Base-by-base conservation (phyloP, 2,329 filamentous ascomycete species). In the Fusarium bulbicola region DNA sequence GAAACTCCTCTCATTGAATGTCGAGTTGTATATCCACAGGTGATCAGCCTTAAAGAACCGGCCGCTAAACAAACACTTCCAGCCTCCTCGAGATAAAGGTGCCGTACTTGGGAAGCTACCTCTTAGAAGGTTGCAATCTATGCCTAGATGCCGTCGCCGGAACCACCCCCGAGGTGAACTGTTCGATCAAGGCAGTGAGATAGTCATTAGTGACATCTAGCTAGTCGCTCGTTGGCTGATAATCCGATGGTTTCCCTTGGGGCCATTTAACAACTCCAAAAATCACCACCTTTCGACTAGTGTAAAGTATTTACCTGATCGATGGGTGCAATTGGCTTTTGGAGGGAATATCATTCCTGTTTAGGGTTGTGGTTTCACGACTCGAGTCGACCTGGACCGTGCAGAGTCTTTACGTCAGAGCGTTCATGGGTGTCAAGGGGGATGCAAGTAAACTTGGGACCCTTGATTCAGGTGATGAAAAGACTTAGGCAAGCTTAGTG, bases 251-350 rank as follows among this genome's bases (percentile, higher is more conserved):
- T 36, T 49, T 34, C 16, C 34, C 21, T 66, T 21, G 32, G 34
- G 34, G 47, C 13, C 49, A 58, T 46, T 52, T 39, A 60, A 50
- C 58, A 63, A 40, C 49, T 46, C 62, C 58, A 63, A 63, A 36
- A 59, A 67, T 56, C 45, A 53, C 66, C 70, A 73, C n/a, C 63
- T 67, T 71, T 39, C n/a, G 56, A 49, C 70, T 74, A 74, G 70
- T 50, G 43, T 40, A 54, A 45, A 42, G 42, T 21, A 42, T 46
- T 43, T 61, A 45, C 40, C 37, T 62, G 30, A 50, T 34, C 26
- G n/a, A 46, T 9, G 45, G n/a, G 21, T 52, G 36, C 40, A 26
- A 67, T 67, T 71, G 62, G 61, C 52, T 59, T 67, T 37, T 24
- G 5, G 21, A 18, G 24, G 37, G 52, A 46, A 49, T 61, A 46